phyloP scores from a whole-genome alignment of 176 grass and related monocot genomes.

The Themeda triandra region DNA sequence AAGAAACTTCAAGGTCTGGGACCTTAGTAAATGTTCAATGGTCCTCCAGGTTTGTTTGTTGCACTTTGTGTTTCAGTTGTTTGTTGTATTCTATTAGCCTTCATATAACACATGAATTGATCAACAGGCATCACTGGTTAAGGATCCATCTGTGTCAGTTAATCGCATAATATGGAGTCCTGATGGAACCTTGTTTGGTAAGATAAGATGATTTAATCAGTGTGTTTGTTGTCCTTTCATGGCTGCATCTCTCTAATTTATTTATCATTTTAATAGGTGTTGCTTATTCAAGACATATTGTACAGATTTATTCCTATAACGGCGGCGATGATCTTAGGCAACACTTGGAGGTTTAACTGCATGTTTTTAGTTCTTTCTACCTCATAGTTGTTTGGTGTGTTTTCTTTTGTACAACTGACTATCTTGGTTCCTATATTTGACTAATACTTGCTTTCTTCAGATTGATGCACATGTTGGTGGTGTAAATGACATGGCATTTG shows the following conservation, averaged over 20 bases:
- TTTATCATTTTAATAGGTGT: slow-evolving; percentile 56
- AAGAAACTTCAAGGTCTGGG: slow-evolving; percentile 98
- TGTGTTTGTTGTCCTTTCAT: slow-evolving; percentile 16
- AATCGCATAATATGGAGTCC: slow-evolving; percentile 97
- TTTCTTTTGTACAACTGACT: slow-evolving; percentile 16
- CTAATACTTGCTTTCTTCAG: slow-evolving; percentile 49
- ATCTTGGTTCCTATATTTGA: slow-evolving; percentile 14
- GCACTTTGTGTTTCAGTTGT: slow-evolving; percentile 7
- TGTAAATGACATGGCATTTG: slow-evolving; percentile 99
- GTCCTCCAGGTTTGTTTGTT: slow-evolving; percentile 71
- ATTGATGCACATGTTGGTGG: slow-evolving; percentile 98
- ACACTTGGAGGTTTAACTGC: slow-evolving; percentile 75
- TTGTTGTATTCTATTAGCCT: neutral
- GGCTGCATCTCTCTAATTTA: slow-evolving; percentile 20
- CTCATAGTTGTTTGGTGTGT: slow-evolving; percentile 19
- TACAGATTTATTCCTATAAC: slow-evolving; percentile 96
- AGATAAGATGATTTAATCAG: slow-evolving; percentile 36
- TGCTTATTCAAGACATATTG: slow-evolving; percentile 97
- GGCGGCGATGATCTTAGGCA: slow-evolving; percentile 86
- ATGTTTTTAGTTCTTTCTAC: slow-evolving; percentile 3
- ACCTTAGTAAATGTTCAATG: slow-evolving; percentile 76
- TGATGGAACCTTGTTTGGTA: slow-evolving; percentile 95
- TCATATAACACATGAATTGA: slow-evolving; percentile 1
- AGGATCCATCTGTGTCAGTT: slow-evolving; percentile 84
- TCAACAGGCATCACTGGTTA: slow-evolving; percentile 74